Conservation (phyloP, 768 basidiomycete species). For the Auriculariales sp. region DNA sequence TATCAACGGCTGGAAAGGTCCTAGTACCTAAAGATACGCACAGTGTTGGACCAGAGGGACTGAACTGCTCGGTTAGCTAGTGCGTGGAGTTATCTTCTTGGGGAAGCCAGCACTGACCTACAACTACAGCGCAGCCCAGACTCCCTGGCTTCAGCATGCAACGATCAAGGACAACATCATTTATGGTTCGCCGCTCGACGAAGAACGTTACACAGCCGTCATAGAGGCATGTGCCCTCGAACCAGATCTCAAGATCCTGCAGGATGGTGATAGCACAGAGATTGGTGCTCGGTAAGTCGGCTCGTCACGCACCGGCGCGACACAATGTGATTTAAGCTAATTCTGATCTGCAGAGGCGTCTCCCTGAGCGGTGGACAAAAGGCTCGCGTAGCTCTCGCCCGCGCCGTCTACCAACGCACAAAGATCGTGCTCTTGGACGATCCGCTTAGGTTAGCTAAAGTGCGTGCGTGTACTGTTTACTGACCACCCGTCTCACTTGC, state of each 20-base stretch:
- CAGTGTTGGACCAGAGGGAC: constrained; percentile 17
- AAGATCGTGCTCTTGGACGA: constrained; percentile 16
- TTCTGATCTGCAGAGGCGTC: constrained; percentile 10
- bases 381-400: constrained; percentile 13
- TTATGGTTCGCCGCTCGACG: constrained; percentile 51
- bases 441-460: constrained; percentile 8
- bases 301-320: background rate
- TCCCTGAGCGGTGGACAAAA: constrained; percentile 17
- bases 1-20: constrained; percentile 10
- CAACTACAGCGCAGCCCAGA: constrained; percentile 61
- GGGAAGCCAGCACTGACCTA: no score
- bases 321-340: no score
- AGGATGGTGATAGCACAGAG: constrained; percentile 23
- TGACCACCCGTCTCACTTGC: background rate
- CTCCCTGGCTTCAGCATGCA: constrained; percentile 54
- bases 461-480: background rate
- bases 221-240: constrained; percentile 32
- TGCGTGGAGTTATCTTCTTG: no score
- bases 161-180: constrained; percentile 72
- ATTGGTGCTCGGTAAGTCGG: constrained; percentile 17
- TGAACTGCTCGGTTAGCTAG: constrained; percentile 24
- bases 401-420: constrained; percentile 14
- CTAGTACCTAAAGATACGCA: constrained; percentile 17
- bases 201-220: constrained; percentile 23
- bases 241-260: constrained; percentile 31